Conservation (phyloP, 805 yeast species). For the Yarrowia sp. region DNA sequence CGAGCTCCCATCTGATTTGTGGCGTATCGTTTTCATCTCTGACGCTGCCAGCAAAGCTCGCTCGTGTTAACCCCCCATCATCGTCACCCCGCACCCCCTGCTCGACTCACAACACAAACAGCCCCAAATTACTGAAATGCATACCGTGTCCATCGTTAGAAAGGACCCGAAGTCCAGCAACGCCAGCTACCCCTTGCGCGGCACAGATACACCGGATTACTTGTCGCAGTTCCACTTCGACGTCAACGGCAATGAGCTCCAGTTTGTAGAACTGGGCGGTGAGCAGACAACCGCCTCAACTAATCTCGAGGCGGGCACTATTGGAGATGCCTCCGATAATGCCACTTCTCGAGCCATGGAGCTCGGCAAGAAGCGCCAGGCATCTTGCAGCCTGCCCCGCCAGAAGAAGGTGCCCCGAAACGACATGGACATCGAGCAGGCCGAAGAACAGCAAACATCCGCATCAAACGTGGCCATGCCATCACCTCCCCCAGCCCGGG, state of each 20-base stretch:
- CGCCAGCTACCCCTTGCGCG: constrained; percentile 33
- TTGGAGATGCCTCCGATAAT: neutral
- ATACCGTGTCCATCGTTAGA: constrained; percentile 33
- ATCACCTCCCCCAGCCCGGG: constrained; percentile 35
- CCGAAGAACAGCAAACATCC: constrained; percentile 36
- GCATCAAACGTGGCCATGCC: constrained; percentile 39
- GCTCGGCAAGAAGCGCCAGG: constrained; percentile 30
- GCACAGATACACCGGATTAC: constrained; percentile 37
- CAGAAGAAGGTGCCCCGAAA: constrained; percentile 29
- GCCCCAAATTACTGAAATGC: constrained; percentile 26
- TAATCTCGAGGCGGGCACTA: neutral
- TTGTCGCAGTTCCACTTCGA: constrained; percentile 37
- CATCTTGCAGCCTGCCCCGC: constrained; percentile 31
- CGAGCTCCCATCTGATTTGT: neutral
- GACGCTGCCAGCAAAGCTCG: neutral
- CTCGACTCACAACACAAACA: constrained; percentile 1
- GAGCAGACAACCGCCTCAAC: constrained; percentile 11
- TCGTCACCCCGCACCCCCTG: constrained; percentile 9
- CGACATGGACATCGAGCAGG: constrained; percentile 29
- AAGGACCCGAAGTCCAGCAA: constrained; percentile 31
- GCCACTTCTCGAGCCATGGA: neutral
- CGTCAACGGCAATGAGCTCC: constrained; percentile 36
- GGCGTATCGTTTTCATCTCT: neutral
- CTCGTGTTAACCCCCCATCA: neutral
- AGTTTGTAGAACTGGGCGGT: constrained; percentile 26